Evolutionary conservation across 2,329 filamentous ascomycete species (phyloP), one percentile per base, ranked within the genome.

Genomic region (Hypoxylon sp.): DNA sequence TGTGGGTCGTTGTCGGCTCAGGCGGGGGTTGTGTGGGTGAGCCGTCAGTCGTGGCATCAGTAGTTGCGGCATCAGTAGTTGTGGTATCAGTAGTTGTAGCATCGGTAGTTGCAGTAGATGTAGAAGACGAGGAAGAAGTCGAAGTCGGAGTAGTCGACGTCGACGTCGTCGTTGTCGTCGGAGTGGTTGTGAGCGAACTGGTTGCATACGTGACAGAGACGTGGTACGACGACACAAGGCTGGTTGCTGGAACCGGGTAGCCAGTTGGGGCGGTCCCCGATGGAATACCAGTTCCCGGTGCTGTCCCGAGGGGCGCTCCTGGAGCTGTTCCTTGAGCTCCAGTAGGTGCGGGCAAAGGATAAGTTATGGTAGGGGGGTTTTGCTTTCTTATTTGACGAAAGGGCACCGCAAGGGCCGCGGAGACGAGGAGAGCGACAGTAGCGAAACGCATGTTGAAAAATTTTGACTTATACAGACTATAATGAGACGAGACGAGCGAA

Each of bases 331-430:
- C 32, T 34, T 3, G 10, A 34, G 10, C 4, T 15, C 37, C 24
- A 20, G 46, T 39, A 46, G 41, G 43, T 20, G 55, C 37, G 24
- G 56, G 53, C n/a, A 41, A 22, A 17, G 56, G 46, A 41, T 49
- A 50, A 3, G 24, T 20, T 11, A 43, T 39, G 4, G 24, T 49
- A 19, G 56, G 47, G 15, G 20, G 43, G 19, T 26, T n/a, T 20
- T 48, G 28, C 39, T 53, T 47, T 46, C 39, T 46, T 30, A 20
- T 3, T 48, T 34, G 30, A 8, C 19, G 48, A 59, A 62, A 62
- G 13, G 65, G 65, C 19, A 57, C 65, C 53, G 65, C 65, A 28
- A 65, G 54, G 49, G 62, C 65, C 17, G 56, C 57, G 50, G 65
- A 59, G 63, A 60, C 54, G 43, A 68, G 44, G 49, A 68, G 44